Evolutionary conservation across 495 filamentous ascomycete species (phyloP), one percentile per base, ranked within the genome.

Genomic region (Chlorociboria aeruginascens): DNA sequence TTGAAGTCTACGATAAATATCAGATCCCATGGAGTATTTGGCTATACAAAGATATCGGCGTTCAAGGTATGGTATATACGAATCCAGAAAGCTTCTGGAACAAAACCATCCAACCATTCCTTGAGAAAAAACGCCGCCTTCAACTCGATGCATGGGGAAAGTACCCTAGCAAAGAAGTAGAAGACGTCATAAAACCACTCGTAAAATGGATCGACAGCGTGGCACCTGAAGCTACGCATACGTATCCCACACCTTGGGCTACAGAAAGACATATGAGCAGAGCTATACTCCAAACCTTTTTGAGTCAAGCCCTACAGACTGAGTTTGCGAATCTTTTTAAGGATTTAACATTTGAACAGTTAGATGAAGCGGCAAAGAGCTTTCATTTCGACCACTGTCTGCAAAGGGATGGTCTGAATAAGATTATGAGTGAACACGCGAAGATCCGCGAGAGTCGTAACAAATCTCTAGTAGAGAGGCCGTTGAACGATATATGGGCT

Each of bases 41-140:
- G 78, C 61, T 79, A 0, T 82, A 81, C 60, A 82, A 82, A 44
- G 77, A 83, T 52, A 76, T 82, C 52, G 77, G 77, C 7, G 66
- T 74, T 33, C 77, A 81, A 58, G 78, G 78, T 9, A 80, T 83
- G 76, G 65, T 80, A 8, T 67, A 76, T 48, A 64, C 69, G 6
- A 59, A 60, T 47, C 72, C 75, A 0, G 48, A 69, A 32, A 70
- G 66, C 38, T 59, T 63, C 28, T 82, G 73, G 61, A 77, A 74
- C 51, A 64, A 62, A 31, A 64, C 67, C 0, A 66, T 79, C 42
- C 43, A 64, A 37, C 65, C 70, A 0, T 78, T 80, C 60, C 58
- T 81, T 0, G 66, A 68, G 32, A 80, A 79, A 62, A 81, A 81
- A 58, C 64, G 62, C 32, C 48, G 54, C 0, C 64, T 76, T 12